Evolutionary conservation across 441 rosid species (phyloP), one percentile per base, ranked within the genome.

Genomic region (Brassica hybrid): DNA sequence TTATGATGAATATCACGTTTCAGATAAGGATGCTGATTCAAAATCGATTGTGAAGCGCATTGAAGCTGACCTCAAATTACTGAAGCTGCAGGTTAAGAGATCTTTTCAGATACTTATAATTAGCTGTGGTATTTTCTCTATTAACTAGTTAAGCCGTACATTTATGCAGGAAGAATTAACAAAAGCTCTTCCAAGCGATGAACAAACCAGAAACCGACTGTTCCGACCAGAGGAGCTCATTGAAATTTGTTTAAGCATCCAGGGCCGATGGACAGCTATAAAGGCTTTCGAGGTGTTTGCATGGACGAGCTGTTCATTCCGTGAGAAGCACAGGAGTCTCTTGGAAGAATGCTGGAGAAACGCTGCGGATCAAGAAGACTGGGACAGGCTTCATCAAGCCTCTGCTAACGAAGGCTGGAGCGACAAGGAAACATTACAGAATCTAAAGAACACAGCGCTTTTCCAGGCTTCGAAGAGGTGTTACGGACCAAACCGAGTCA

Each of bases 291-390:
- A 94, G 65, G 91, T 91, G 75, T 96, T 96, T 80, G 94, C 97
- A 70, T 92, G 96, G 90, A 91, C 96, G 12, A 90, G 97, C 86
- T 80, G 84, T 75, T 90, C 92, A 4, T 96, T 91, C 76, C 85
- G 91, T 3, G 85, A 85, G 82, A 88, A 85, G 81, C 89, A 96
- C 71, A 85, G 76, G 73, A 85, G 73, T 80, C 97, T 94, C 34
- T 76, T 96, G 78, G 94, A 88, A 78, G 90, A 89, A 60, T 90
- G 98, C 91, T 94, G 98, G 97, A 93, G 86, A 85, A 89, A 90
- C 7, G 96, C 94, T 0, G 93, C 89, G 0, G 88, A 92, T 62
- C 92, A 77, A 77, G 97, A 93, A 10, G 90, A 90, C 59, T 96
- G 99, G 98, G 89, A 87, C 7, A 74, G 85, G 67, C 90, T 89